Percentiles rank a stretch among this genome's conserved stretches.
Conservation (phyloP, 768 basidiomycete genomes). For the Ramaria sp. region DNA sequence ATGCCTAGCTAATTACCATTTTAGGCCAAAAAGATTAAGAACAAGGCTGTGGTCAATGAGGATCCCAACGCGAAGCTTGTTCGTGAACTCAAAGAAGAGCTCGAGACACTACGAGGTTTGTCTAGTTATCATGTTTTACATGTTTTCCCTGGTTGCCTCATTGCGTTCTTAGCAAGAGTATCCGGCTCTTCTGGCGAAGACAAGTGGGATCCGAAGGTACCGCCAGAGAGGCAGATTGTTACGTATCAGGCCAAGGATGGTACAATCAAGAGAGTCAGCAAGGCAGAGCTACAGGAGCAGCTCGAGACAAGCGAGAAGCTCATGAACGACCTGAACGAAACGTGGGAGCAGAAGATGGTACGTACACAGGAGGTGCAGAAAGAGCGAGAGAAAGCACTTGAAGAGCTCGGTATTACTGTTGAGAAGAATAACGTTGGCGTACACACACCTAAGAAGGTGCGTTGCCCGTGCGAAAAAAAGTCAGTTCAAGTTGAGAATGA, state of each 20-base stretch:
- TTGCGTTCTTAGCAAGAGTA: slow-evolving; percentile 51
- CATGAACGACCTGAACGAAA: slow-evolving; percentile 88
- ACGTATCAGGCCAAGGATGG: slow-evolving; percentile 91
- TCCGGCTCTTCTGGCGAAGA: slow-evolving; percentile 58
- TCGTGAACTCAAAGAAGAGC: slow-evolving; percentile 96
- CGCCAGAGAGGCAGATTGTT: slow-evolving; percentile 91
- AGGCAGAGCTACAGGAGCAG: slow-evolving; percentile 96
- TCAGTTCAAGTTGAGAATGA: background rate
- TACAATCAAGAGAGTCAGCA: slow-evolving; percentile 88
- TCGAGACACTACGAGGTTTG: slow-evolving; percentile 80
- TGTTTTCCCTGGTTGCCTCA: slow-evolving; percentile 7
- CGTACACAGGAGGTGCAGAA: slow-evolving; percentile 92
- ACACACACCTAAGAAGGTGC: slow-evolving; percentile 90
- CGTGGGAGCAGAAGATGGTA: slow-evolving; percentile 90
- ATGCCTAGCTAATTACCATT: background rate
- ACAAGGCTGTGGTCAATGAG: slow-evolving; percentile 98
- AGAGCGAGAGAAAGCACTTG: slow-evolving; percentile 93
- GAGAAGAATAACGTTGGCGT: slow-evolving; percentile 96
- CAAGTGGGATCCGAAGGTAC: slow-evolving; percentile 76
- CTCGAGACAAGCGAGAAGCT: slow-evolving; percentile 91
- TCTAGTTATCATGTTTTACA: slow-evolving; percentile 12
- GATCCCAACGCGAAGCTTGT: slow-evolving; percentile 99
- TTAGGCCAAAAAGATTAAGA: slow-evolving; percentile 97
- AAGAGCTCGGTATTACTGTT: slow-evolving; percentile 95
- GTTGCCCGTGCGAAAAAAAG: background rate